Evolutionary conservation across 2,329 filamentous ascomycete species (phyloP).

Genomic region (Penicillium sp.): DNA sequence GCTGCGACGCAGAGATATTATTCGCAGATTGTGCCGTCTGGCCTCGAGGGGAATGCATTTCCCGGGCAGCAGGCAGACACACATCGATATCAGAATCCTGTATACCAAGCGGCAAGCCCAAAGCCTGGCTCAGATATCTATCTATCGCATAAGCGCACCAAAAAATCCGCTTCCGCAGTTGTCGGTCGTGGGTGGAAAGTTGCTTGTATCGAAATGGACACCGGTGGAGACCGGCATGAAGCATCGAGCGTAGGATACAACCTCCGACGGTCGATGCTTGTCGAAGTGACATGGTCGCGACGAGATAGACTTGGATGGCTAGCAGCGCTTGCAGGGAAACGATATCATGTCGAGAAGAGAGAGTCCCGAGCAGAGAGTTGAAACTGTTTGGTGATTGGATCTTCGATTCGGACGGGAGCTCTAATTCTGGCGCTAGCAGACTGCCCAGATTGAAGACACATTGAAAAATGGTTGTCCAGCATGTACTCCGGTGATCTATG

Average conservation of each 20-base stretch:
- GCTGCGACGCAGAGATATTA: neutral
- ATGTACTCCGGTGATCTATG: constrained; percentile 25
- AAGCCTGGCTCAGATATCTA: constrained; percentile 41
- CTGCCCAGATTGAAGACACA: constrained; percentile 52
- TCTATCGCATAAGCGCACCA: constrained; percentile 45
- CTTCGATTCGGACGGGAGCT: constrained; percentile 34
- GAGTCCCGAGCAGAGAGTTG: constrained; percentile 35
- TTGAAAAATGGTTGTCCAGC: constrained; percentile 46
- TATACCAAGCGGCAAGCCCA: constrained; percentile 42
- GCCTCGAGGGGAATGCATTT: constrained; percentile 35
- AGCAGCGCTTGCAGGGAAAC: constrained; percentile 51
- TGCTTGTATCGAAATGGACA: constrained; percentile 53
- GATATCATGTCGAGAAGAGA: constrained; percentile 46
- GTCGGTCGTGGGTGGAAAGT: constrained; percentile 42
- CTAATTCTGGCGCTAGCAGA: constrained; percentile 32
- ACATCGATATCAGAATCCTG: constrained; percentile 45
- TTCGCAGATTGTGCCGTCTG: neutral
- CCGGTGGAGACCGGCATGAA: constrained; percentile 52
- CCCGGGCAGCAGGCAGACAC: constrained; percentile 47
- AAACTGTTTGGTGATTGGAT: constrained; percentile 42
- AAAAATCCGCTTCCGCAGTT: constrained; percentile 43
- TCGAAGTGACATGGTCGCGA: constrained; percentile 49
- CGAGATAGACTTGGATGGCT: constrained; percentile 50
- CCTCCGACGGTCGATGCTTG: constrained; percentile 51
- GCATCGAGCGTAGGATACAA: constrained; percentile 47